Conservation (phyloP, 768 basidiomycete genomes). For the Suillus americanus region DNA sequence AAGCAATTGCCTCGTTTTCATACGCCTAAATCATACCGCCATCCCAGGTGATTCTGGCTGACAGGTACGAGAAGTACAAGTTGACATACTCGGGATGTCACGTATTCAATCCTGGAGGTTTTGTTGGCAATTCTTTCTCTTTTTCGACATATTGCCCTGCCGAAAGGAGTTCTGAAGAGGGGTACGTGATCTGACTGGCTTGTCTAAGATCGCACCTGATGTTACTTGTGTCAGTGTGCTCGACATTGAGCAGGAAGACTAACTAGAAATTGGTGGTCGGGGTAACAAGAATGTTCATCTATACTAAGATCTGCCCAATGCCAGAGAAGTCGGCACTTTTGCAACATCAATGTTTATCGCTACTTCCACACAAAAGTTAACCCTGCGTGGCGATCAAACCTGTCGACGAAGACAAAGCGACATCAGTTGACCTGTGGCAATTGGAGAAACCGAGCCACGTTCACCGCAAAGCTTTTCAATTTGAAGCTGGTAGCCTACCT, state of each 20-base stretch:
- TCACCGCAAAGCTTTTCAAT: neutral
- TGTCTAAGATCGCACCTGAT: neutral
- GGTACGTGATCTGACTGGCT: constrained; percentile 40
- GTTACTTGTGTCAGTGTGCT: neutral
- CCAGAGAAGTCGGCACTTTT: neutral
- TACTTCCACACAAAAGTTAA: neutral
- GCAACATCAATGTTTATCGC: neutral
- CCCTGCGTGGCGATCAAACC: neutral
- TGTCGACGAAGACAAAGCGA: neutral
- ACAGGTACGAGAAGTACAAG: constrained; percentile 95
- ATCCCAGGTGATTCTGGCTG: constrained; percentile 82
- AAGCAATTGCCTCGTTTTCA: constrained; percentile 25
- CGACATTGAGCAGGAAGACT: constrained; percentile 2
- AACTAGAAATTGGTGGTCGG: too few species aligned
- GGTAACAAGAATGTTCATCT: neutral
- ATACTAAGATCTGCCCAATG: neutral
- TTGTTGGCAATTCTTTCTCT: constrained; percentile 75
- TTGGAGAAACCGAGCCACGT: neutral
- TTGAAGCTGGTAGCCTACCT: neutral
- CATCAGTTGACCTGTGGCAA: neutral
- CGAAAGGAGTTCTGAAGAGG: constrained; percentile 82
- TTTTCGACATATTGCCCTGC: constrained; percentile 93
- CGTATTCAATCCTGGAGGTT: constrained; percentile 97
- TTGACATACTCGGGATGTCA: constrained; percentile 98
- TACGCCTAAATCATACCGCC: constrained; percentile 12